Base-by-base conservation (phyloP, 805 yeast genomes). In the Ascoidea rubescens region DNA sequence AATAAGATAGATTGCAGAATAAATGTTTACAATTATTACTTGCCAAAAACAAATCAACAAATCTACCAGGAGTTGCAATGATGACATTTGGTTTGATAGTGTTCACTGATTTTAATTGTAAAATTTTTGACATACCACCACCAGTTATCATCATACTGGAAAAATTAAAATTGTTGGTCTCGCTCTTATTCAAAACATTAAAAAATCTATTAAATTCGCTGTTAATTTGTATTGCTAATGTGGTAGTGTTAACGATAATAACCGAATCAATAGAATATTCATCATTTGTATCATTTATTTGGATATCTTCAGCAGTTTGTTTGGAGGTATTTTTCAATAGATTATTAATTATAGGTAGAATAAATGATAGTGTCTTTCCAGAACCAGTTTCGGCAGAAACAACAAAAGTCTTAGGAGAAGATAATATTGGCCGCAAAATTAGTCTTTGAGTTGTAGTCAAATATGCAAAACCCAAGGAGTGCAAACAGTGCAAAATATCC, bases 301-400 rank as follows among this genome's bases (percentile, higher is more conserved):
- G 8, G 14, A 37, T 37, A 10, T 37, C 43, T 14, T 37, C 43
- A 2, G 43, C 14, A 10, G 43, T 10, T 21, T 21, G 28, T 21
- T 21, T 21, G 8, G 4, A 37, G 8, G 14, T 10, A 37, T 8
- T 10, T 37, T 10, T 10, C 14, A 37, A 37, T 14, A 37, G 14
- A 37, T 37, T 14, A 37, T 37, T 14, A 10, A 37, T 10, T 37
- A 37, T 37, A 59, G 99, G 99, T 65, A 93, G 77, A 76, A 96
- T 88, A 77, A 91, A 93, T 46, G 97, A 87, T 62, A 93, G 77
- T 57, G 99, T 93, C 77, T 93, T 93, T 78, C 99, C 99, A 53
- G 97, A 90, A 72, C 99, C 99, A 60, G 99, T 93, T 60, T 96
- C 85, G 53, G 99, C 98, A 68, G 93, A 84, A 78, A 99, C 99